Conservation (phyloP, 345 rosid genomes). For the Heritiera fomes region DNA sequence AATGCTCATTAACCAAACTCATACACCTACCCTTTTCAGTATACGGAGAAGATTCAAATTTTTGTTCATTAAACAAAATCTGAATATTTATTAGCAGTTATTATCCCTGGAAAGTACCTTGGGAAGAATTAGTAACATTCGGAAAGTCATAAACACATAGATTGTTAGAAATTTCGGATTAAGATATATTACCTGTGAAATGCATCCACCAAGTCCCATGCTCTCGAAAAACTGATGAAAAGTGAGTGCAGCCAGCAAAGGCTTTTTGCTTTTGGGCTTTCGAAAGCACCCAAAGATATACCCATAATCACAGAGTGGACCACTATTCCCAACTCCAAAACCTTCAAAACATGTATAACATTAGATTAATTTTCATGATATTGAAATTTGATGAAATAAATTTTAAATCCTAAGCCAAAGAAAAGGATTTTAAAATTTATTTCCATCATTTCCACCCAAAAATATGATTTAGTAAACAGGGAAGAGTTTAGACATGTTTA, state of each 20-base stretch:
- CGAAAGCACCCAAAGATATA: constrained; percentile 60
- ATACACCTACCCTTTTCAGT: too few relatives aligned
- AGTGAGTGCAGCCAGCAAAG: constrained; percentile 58
- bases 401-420: background rate
- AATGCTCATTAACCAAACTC: too few relatives aligned
- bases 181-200: constrained; percentile 42
- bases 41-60: too few relatives aligned
- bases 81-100: too few relatives aligned
- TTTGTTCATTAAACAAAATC: too few relatives aligned
- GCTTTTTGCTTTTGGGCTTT: constrained; percentile 50
- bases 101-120: too few relatives aligned
- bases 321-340: constrained; percentile 69
- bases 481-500: background rate
- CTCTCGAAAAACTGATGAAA: constrained; percentile 85
- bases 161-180: too few relatives aligned
- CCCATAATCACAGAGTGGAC: constrained; percentile 76
- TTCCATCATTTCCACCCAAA: background rate
- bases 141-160: too few relatives aligned
- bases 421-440: too few relatives aligned
- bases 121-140: too few relatives aligned
- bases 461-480: too few relatives aligned
- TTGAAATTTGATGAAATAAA: background rate
- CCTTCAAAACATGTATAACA: constrained; percentile 29
- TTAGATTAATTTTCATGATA: background rate
- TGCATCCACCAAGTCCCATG: constrained; percentile 76